These are phyloP conservation scores for Cochlearia excelsa DNA, from an alignment of 345 rosid genomes.

Conservation along the genomic window DNA sequence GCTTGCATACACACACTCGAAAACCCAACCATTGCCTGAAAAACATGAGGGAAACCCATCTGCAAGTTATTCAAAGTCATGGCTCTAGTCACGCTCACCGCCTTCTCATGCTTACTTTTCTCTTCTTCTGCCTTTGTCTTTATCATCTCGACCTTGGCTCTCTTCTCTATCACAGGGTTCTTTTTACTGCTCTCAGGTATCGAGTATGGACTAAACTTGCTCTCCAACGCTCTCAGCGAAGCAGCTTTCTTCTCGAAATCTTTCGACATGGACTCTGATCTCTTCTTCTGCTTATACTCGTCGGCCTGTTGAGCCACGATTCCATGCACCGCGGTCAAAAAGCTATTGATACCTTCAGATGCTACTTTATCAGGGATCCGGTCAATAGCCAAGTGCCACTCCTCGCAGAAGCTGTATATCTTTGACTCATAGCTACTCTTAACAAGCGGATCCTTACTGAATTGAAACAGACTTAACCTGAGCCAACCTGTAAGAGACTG, in stretches of 20 bases:
- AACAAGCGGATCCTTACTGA: conserved; percentile 59
- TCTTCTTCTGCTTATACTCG: conserved; percentile 87
- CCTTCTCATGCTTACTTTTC: conserved; percentile 73
- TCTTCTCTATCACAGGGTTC: conserved; percentile 67
- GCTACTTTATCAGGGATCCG: conserved; percentile 95
- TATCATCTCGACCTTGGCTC: conserved; percentile 53
- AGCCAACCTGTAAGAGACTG: conserved; percentile 93
- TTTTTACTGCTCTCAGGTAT: conserved; percentile 48
- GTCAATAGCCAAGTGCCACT: conserved; percentile 82
- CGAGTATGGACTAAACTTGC: conserved; percentile 65
- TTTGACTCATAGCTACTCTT: conserved; percentile 54
- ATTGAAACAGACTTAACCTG: conserved; percentile 85
- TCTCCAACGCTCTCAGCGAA: conserved; percentile 67
- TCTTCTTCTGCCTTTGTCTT: conserved; percentile 83
- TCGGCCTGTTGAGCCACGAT: conserved; percentile 82
- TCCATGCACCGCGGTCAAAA: conserved; percentile 71
- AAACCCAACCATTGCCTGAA: conserved; percentile 88
- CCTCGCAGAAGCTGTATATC: conserved; percentile 83
- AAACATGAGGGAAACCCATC: conserved; percentile 90
- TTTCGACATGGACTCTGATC: conserved; percentile 47
- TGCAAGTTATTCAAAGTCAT: conserved; percentile 85
- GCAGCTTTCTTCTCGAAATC: conserved; percentile 68
- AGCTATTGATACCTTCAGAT: conserved; percentile 93
- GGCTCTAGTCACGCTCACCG: conserved; percentile 65
- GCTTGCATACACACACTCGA: conserved; percentile 93